Evolutionary conservation across 2,329 filamentous ascomycete species (phyloP), one percentile per base, ranked within the genome.

Genomic region (Aspergillus cejpii): DNA sequence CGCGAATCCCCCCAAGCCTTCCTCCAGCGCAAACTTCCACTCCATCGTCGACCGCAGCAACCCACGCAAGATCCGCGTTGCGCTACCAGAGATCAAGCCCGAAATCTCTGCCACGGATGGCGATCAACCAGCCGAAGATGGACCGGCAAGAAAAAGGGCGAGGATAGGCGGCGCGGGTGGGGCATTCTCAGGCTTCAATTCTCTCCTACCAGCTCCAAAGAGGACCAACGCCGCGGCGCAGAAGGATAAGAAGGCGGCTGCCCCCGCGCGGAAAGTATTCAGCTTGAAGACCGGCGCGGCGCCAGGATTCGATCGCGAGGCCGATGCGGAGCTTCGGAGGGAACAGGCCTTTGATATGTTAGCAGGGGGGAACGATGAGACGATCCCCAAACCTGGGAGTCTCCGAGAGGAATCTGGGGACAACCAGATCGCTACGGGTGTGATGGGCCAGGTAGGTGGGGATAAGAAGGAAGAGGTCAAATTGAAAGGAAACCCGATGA

Each of bases 171-270:
- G 81, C 20, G 76, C n/a, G n/a, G n/a, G 74, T n/a, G 80, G 82
- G 21, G 76, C 78, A 3, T 90, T 94, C 57, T 78, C 85, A 41
- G 85, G 83, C 2, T 92, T 96, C 72, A 92, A 91, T 63, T 83
- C 88, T 1, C 81, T 95, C 54, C 75, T 97, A 15, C 91, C 91
- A 2, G 76, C 90, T 20, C 90, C 91, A 3, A 97, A 95, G 61
- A 73, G 75, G 47, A 52, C 57, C 46, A 44, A 51, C 29, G 43
- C 52, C 28, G 44, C 55, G 27, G 45, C 59, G 17, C 59, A 57
- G 27, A 55, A 58, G 15, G 52, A 56, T 14, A 58, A 59, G 54
- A 60, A 64, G 50, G 55, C 66, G 56, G 31, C 56, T 55, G 51
- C 64, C 52, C 48, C 72, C 59, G 62, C 77, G 56, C 66, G 75